These are phyloP conservation scores for Nitzschia sp. DNA, from an alignment of 108 stramenopile genomes.

Conservation along the genomic window DNA sequence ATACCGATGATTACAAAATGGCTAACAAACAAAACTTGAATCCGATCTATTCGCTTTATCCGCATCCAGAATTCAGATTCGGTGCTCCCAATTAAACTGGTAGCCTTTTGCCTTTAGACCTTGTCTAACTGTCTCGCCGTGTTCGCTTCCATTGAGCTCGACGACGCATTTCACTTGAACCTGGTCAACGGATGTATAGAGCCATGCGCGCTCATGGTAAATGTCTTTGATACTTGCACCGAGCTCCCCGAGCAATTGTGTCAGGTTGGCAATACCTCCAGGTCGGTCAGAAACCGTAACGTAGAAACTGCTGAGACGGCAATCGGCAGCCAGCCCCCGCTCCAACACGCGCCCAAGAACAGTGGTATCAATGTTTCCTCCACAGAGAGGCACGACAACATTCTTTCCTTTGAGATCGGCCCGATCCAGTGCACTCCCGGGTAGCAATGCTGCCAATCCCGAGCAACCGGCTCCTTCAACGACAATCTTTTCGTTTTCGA, in stretches of 20 bases:
- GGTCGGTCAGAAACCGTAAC: conserved; percentile 95
- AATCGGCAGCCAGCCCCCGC: conserved; percentile 94
- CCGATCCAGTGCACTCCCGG: conserved; percentile 85
- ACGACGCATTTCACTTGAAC: conserved; percentile 92
- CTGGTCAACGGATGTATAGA: conserved; percentile 87
- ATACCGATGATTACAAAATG: no score
- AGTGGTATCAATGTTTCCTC: conserved; percentile 97
- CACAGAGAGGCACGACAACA: conserved; percentile 94
- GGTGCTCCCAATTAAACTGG: conserved; percentile 42
- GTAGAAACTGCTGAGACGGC: conserved; percentile 86
- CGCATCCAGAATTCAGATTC: background rate
- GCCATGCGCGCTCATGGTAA: conserved; percentile 98
- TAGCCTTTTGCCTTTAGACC: conserved; percentile 51
- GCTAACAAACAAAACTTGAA: no score
- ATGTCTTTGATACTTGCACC: conserved; percentile 94
- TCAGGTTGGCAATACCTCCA: conserved; percentile 88
- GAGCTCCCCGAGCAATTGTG: conserved; percentile 56
- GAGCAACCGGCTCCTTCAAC: conserved; percentile 92
- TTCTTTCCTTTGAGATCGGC: conserved; percentile 89
- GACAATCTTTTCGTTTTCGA: conserved; percentile 96
- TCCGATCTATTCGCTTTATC: no score
- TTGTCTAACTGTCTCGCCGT: conserved; percentile 50
- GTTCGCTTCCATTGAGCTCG: conserved; percentile 82
- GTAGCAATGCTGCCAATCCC: conserved; percentile 92
- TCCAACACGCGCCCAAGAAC: conserved; percentile 92